Conservation (phyloP, 2,329 filamentous ascomycete genomes). For the Pseudopyricularia javanii region DNA sequence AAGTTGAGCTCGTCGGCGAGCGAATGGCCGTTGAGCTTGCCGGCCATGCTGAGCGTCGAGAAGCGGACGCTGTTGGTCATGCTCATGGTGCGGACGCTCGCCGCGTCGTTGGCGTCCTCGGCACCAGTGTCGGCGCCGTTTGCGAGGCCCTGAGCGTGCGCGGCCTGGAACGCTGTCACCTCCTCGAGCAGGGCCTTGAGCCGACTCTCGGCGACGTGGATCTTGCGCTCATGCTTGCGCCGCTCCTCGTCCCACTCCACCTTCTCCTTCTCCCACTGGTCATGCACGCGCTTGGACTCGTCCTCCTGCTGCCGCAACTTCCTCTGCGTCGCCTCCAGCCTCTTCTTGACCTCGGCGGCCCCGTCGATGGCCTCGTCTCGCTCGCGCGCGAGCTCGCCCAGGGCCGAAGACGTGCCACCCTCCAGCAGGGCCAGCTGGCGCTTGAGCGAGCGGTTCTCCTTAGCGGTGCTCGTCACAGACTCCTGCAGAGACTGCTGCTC, state of each 20-base stretch:
- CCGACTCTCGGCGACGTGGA: conserved; percentile 82
- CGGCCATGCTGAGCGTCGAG: conserved; percentile 50
- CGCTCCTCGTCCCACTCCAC: conserved; percentile 75
- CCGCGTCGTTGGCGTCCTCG: conserved; percentile 58
- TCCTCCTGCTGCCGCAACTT: conserved; percentile 71
- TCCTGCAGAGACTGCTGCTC: conserved; percentile 63
- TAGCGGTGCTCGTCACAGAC: conserved; percentile 49
- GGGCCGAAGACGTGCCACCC: conserved; percentile 73
- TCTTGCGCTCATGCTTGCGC: conserved; percentile 67
- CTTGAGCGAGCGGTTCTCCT: conserved; percentile 70
- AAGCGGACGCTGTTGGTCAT: conserved; percentile 61
- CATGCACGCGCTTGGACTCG: conserved; percentile 64
- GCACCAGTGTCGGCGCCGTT: conserved; percentile 39
- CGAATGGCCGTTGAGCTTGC: conserved; percentile 54
- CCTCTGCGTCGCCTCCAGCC: conserved; percentile 67
- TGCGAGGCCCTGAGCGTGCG: conserved; percentile 21
- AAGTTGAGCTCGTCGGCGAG: conserved; percentile 87
- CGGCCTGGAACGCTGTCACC: conserved; percentile 54
- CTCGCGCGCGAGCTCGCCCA: conserved; percentile 74
- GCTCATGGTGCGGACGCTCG: conserved; percentile 63
- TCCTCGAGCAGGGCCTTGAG: conserved; percentile 78
- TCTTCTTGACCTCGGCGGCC: conserved; percentile 58
- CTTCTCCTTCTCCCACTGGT: conserved; percentile 74
- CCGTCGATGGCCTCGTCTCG: conserved; percentile 72
- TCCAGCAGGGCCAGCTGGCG: conserved; percentile 79